phyloP scores from a whole-genome alignment of 73 alveolate species.

The Paramecium pentaurelia region DNA sequence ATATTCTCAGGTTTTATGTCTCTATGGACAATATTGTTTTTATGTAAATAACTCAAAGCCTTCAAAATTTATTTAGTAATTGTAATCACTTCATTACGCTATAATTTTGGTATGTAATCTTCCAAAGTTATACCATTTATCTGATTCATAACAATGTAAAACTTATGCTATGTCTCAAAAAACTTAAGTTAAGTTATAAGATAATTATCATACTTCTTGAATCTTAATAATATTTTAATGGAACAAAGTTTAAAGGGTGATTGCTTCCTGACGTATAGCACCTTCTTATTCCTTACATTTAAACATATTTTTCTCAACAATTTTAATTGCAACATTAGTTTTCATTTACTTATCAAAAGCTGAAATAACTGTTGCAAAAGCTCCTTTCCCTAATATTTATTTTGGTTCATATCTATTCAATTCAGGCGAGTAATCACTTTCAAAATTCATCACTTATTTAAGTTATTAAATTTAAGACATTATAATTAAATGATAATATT shows the following conservation, averaged over 20 bases:
- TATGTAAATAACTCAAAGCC: not conserved
- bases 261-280: not conserved
- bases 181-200: not conserved
- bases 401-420: not conserved
- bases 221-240: not conserved
- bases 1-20: not conserved
- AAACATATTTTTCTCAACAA: not conserved
- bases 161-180: not conserved
- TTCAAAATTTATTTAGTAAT: not conserved
- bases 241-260: not conserved
- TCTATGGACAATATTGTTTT: not conserved
- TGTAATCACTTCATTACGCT: not conserved
- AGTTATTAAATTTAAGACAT: not conserved
- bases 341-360: not conserved
- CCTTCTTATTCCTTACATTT: not conserved
- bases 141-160: constrained; percentile 5
- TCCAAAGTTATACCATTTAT: not conserved
- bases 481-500: not conserved
- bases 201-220: not conserved
- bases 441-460: not conserved
- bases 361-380: not conserved
- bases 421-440: not conserved
- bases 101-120: not conserved
- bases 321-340: not conserved
- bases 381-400: not conserved